Evolutionary conservation across 2,329 filamentous ascomycete species (phyloP).

Genomic region (Penicillium sp.): DNA sequence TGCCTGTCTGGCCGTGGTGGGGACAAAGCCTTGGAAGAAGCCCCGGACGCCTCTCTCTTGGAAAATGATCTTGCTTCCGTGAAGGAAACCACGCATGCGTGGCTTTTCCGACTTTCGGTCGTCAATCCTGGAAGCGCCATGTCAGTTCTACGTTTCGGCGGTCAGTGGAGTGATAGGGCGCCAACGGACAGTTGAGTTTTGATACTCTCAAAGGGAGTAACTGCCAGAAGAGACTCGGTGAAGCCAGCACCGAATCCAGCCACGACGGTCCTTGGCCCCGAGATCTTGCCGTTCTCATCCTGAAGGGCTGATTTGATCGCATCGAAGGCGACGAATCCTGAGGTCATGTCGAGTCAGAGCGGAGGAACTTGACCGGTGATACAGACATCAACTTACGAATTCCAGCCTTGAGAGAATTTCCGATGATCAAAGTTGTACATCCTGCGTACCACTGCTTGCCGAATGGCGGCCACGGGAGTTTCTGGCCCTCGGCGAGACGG

Average conservation of each 20-base stretch:
- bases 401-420: conserved; percentile 93
- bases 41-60: conserved; percentile 82
- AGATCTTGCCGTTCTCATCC: conserved; percentile 81
- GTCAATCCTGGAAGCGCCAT: conserved; percentile 64
- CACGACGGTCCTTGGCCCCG: conserved; percentile 82
- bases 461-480: conserved; percentile 91
- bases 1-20: conserved; percentile 88
- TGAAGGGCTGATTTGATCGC: conserved; percentile 80
- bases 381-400: conserved; percentile 62
- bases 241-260: conserved; percentile 93
- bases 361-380: background rate
- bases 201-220: conserved; percentile 96
- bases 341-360: background rate
- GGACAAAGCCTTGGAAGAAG: conserved; percentile 96
- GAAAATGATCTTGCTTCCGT: conserved; percentile 81
- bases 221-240: conserved; percentile 86
- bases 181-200: conserved; percentile 78
- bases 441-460: conserved; percentile 95
- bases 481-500: conserved; percentile 71
- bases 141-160: background rate
- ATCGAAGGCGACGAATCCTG: conserved; percentile 92
- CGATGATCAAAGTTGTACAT: conserved; percentile 93
- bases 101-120: conserved; percentile 84
- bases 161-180: background rate
- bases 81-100: conserved; percentile 84